Percentiles rank a stretch among this genome's conserved stretches.
Conservation (phyloP, 495 filamentous ascomycete species). For the Neurospora intermedia region DNA sequence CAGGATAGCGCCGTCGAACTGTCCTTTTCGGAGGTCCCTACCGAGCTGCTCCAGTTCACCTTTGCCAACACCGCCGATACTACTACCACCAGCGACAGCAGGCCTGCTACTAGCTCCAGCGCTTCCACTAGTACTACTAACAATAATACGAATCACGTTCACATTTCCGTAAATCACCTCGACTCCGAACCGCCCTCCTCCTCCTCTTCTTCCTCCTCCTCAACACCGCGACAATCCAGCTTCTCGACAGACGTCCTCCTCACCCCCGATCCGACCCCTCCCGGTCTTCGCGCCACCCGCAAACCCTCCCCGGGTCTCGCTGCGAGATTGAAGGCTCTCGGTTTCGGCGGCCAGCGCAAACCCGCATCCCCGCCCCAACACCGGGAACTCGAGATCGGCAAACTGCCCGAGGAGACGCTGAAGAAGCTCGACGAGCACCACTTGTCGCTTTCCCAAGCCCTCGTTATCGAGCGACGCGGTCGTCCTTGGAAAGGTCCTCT, state of each 20-base stretch:
- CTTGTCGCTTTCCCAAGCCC: slow-evolving; percentile 41
- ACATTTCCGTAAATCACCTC: not conserved
- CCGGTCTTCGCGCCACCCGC: slow-evolving; percentile 27
- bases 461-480: slow-evolving; percentile 47
- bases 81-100: slow-evolving; percentile 2
- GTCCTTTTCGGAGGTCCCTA: slow-evolving; percentile 31
- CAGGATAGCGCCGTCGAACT: slow-evolving; percentile 17
- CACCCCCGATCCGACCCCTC: slow-evolving; percentile 13
- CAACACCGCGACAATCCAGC: slow-evolving; percentile 1
- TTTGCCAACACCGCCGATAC: slow-evolving; percentile 9
- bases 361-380: slow-evolving; percentile 28
- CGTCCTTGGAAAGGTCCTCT: slow-evolving; percentile 51
- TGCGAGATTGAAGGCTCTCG: slow-evolving; percentile 64
- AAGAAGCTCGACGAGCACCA: slow-evolving; percentile 55
- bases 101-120: slow-evolving; percentile 1
- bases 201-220: not conserved
- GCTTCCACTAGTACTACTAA: slow-evolving; percentile 4
- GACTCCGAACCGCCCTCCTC: not conserved
- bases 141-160: slow-evolving; percentile 1
- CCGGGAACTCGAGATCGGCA: slow-evolving; percentile 44
- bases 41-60: slow-evolving; percentile 27
- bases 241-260: slow-evolving; percentile 5
- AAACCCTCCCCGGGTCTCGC: slow-evolving; percentile 64
- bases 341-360: slow-evolving; percentile 41
- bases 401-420: slow-evolving; percentile 64